Evolutionary conservation across 768 basidiomycete genomes (phyloP), one percentile per base, ranked within the genome.

Genomic region (Tylopilus intermedius): DNA sequence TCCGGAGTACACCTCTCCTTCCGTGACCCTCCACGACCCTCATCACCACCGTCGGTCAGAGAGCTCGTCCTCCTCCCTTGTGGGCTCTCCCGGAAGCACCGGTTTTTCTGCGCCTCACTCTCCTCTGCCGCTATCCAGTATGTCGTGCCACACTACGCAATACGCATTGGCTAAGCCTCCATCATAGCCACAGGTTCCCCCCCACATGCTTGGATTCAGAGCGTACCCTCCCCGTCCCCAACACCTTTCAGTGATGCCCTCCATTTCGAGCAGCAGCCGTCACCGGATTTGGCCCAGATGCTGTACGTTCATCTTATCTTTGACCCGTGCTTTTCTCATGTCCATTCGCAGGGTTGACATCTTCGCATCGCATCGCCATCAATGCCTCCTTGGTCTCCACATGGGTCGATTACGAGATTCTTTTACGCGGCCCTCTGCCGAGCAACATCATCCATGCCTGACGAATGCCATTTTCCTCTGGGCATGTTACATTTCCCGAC

Each of bases 381-480:
- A 90, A 67, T 84, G 81, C 58, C 84, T 86, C 43, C 72, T 90
- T 8, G 85, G 83, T 50, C 71, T 88, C 50, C 78, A 89, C 66
- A 81, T 84, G 65, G 82, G 79, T 15, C 78, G 78, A 43, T 72
- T 91, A 44, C 74, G 83, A 30, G 82, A 85, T 45, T 81, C 81
- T 32, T 71, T 90, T 39, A 71, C 69, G 41, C 72, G 75, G 5
- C 78, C 83, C 14, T 49, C 65, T 4, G 58, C 77, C 44, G 82
- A 87, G 52, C 86, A 86, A 50, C 81, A 82, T 18, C 89, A 91
- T 61, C 83, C 89, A 8, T 81, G 78, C 49, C 76, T 92, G 13
- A 81, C 90, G 76, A 88, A 90, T 62, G 78, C 88, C 55, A 84
- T 90, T 62, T 91, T 83, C 64, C 79, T 90, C 7, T 90, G 88